Evolutionary conservation across 805 yeast genomes (phyloP).

Genomic region (Pichia sporocuriosa): DNA sequence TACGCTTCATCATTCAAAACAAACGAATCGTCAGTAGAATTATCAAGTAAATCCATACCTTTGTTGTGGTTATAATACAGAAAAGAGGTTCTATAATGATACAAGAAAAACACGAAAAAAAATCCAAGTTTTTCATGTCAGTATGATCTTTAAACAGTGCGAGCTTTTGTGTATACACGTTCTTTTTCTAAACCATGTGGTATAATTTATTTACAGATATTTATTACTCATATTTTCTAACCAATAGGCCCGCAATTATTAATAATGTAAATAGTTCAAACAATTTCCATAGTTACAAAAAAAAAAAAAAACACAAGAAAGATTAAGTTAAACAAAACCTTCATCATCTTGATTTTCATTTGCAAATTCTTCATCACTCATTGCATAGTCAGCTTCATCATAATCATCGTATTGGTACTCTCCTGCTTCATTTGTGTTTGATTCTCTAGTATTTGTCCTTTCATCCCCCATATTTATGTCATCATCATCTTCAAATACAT

Average conservation of each 20-base stretch:
- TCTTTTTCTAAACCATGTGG: too few species aligned
- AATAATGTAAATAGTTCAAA: too few species aligned
- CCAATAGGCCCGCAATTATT: too few species aligned
- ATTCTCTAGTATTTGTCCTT: constrained; percentile 30
- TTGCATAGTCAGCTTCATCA: constrained; percentile 33
- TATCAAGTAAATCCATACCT: constrained; percentile 9
- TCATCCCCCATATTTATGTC: constrained; percentile 29
- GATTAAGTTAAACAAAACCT: constrained; percentile 10
- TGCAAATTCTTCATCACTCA: constrained; percentile 29
- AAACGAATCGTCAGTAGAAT: constrained; percentile 1
- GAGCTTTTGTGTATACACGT: too few species aligned
- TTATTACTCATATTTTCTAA: too few species aligned
- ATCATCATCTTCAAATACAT: constrained; percentile 35
- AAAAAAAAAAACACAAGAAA: not conserved
- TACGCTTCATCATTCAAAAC: constrained; percentile 25
- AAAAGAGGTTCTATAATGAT: too few species aligned
- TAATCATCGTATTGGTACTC: constrained; percentile 46
- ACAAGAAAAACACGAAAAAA: too few species aligned
- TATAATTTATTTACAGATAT: too few species aligned
- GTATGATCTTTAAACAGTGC: too few species aligned
- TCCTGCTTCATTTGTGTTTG: constrained; percentile 14
- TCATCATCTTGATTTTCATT: constrained; percentile 21
- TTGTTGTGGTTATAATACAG: too few species aligned
- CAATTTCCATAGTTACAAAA: not conserved
- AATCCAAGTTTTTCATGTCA: too few species aligned